These are phyloP conservation scores for Claviceps paspali DNA, from an alignment of 2,329 filamentous ascomycete species.

Conservation along the genomic window DNA sequence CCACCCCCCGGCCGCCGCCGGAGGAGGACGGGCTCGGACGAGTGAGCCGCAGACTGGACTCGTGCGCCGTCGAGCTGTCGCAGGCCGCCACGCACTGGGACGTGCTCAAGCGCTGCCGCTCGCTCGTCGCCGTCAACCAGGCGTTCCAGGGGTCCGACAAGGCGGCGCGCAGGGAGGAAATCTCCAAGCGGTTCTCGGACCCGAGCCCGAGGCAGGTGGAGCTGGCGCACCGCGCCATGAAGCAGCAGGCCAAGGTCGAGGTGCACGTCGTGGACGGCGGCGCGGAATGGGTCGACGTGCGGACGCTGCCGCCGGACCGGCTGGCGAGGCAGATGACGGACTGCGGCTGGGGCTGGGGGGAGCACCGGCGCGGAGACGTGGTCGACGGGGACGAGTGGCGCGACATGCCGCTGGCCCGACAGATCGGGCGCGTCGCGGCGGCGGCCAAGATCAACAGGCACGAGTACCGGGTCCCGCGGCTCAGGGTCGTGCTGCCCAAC, in stretches of 20 bases:
- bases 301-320: conserved; percentile 16
- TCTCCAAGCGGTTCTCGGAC: too few relatives aligned
- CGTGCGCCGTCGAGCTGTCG: conserved; percentile 10
- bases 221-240: conserved; percentile 16
- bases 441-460: conserved; percentile 22
- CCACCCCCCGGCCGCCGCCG: too few relatives aligned
- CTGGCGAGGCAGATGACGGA: conserved; percentile 25
- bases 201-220: conserved; percentile 14
- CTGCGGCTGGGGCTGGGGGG: conserved; percentile 26
- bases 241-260: conserved; percentile 18
- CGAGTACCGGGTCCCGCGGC: conserved; percentile 21
- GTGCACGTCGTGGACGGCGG: conserved; percentile 22
- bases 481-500: conserved; percentile 21
- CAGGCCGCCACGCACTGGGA: conserved; percentile 16
- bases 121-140: conserved; percentile 17
- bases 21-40: too few relatives aligned
- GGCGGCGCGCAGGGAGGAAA: conserved; percentile 11
- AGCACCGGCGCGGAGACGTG: conserved; percentile 15
- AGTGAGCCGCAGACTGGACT: conserved; percentile 11
- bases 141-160: conserved; percentile 18
- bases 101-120: conserved; percentile 17
- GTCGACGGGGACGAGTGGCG: conserved; percentile 21
- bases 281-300: conserved; percentile 19
- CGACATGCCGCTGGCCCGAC: conserved; percentile 18
- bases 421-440: conserved; percentile 18